Evolutionary conservation across 495 filamentous ascomycete species (phyloP), one percentile per base, ranked within the genome.

Genomic region (Xylaria flabelliformis): DNA sequence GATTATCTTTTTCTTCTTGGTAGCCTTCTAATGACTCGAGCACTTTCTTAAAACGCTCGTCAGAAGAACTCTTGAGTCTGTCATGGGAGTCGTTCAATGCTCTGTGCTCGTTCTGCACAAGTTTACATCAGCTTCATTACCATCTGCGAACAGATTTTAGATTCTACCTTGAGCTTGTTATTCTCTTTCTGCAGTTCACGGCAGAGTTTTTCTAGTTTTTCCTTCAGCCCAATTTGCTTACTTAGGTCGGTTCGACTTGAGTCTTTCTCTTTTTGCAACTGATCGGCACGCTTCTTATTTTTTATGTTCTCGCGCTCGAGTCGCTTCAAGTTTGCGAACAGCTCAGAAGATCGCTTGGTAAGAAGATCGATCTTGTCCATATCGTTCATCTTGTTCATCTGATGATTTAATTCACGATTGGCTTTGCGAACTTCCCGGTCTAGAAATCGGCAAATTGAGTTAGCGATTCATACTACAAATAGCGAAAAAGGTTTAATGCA

Each of bases 201-300:
- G 74, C 94, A 97, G 51, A 98, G 84, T 77, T 97, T 98, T 79
- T 98, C 97, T 50, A 98, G 84, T 81, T 98, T 98, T 73, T 97
- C 93, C 80, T 95, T 97, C 77, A 97, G 90, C 13, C 90, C 90
- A 10, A 91, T 89, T 26, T 93, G 94, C 80, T 96, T 97, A 81
- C 88, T 95, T 65, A 97, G 86, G 80, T 99, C 96, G 48, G 91
- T 91, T 73, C 93, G 90, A 24, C 90, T 89, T 72, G 92, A 90
- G 81, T 99, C 96, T 80, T 97, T 97, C 74, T 99, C 96, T 80
- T 98, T 98, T 82, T 99, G 96, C 69, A 98, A 80, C 76, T 94
- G 92, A 81, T 99, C 96, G 19, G 92, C 93, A 10, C 94, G 91
- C 82, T 98, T 99, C 84, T 97, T 97, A 77, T 94, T 94, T 83